A percentile compares a stretch with the other conserved stretches of the same genome.
Conservation (phyloP, 306 rosid genomes). For the Trichosanthes truncata region DNA sequence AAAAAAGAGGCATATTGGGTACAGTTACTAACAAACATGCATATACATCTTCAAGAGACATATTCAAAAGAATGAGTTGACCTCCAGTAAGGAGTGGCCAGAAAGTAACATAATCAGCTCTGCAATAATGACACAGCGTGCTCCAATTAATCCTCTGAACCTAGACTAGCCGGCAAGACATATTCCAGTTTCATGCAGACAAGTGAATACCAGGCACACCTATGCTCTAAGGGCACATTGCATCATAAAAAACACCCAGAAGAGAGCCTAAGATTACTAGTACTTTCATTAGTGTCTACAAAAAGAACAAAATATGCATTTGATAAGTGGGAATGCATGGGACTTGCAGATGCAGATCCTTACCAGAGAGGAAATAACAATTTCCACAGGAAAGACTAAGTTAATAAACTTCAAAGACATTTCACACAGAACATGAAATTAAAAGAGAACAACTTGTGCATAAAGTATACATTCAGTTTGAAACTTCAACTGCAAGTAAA, state of each 20-base stretch:
- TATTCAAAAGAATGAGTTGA: not conserved
- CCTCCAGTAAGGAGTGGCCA: not conserved
- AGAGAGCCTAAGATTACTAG: not conserved
- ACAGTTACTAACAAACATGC: not conserved
- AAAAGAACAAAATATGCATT: not conserved
- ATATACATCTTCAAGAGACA: not conserved
- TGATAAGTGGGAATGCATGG: not conserved
- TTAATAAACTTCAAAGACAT: not conserved
- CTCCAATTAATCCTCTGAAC: not conserved
- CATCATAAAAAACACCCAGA: not conserved
- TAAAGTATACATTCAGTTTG: not conserved
- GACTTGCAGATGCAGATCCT: not conserved
- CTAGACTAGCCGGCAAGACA: not conserved
- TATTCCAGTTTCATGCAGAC: not conserved
- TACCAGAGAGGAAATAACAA: not conserved
- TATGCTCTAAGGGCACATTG: not conserved
- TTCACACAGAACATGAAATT: not conserved
- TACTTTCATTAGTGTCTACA: not conserved
- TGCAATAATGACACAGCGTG: not conserved
- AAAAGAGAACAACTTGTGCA: not conserved
- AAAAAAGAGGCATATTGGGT: conserved; percentile 1
- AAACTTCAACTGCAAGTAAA: not conserved
- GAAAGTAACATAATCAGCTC: not conserved
- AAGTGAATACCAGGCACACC: not conserved
- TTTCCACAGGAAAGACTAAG: not conserved